Evolutionary conservation across 768 basidiomycete species (phyloP), one percentile per base, ranked within the genome.

Genomic region (Tricholoma sp.): DNA sequence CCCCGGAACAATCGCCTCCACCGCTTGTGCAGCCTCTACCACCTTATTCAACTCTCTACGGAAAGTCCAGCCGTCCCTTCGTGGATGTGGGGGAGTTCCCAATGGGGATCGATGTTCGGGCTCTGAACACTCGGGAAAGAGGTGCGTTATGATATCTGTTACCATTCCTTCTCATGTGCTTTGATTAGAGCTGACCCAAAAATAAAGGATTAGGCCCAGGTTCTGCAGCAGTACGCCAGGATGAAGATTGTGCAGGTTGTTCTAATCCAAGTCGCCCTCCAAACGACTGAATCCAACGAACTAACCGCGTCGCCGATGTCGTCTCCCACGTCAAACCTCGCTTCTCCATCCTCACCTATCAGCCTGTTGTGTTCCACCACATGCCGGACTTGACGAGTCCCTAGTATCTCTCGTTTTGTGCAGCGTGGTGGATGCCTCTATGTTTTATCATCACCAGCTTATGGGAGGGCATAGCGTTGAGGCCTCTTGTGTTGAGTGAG

Each of bases 61-160:
- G n/a, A n/a, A n/a, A n/a, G n/a, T n/a, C n/a, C n/a, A n/a, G n/a
- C n/a, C n/a, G n/a, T n/a, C n/a, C n/a, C n/a, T 91, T 93, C 62
- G 86, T 93, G 20, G 89, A 93, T 62, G 90, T 93, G 12, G 89
- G 86, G 1, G 88, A 89, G n/a, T 91, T 92, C 66, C 89, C 91
- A 0, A 92, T 93, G 84, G 91, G 92, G 6, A 93, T 94, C 55
- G 91, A 94, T 64, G 89, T 93, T 5, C 71, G 72, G 53, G 77
- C 81, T 50, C 68, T 93, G 45, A 82, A 81, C n/a, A n/a, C n/a
- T n/a, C n/a, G 58, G 77, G 81, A 59, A 85, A 85, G 70, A 85
- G 82, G 86, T 85, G 80, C 45, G 13, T 54, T 42, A 20, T 18
- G 3, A 52, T 33, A 11, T 49, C 17, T 18, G 1, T 24, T 32